Evolutionary conservation across 306 rosid species (phyloP).

Genomic region (Phaseolus lunatus): DNA sequence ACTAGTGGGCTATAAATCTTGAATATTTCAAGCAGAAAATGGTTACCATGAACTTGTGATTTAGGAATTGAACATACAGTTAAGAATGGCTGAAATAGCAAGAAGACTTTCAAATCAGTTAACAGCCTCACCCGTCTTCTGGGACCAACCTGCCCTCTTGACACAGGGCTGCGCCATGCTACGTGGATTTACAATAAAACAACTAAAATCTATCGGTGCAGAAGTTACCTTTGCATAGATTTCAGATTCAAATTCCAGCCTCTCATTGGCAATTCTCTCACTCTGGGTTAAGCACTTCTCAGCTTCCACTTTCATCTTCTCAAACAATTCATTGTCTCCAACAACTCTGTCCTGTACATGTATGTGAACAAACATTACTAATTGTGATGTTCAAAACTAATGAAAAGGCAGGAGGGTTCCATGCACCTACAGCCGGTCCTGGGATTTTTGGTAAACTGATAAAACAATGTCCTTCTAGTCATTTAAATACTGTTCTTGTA

Average conservation of each 20-base stretch:
- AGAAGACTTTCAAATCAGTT: conserved; percentile 12
- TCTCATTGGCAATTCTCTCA: conserved; percentile 72
- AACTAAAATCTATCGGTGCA: conserved; percentile 22
- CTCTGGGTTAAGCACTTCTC: conserved; percentile 82
- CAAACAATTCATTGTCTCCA: conserved; percentile 65
- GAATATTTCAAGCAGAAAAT: not conserved
- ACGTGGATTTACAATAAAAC: conserved; percentile 30
- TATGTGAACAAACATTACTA: conserved; percentile 13
- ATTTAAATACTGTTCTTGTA: too few species aligned
- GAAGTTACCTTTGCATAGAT: conserved; percentile 71
- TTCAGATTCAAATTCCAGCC: conserved; percentile 78
- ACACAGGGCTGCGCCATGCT: conserved; percentile 10
- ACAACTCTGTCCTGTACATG: conserved; percentile 85
- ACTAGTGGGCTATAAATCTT: not conserved
- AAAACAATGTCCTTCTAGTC: too few species aligned
- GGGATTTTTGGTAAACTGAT: too few species aligned
- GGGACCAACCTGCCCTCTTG: conserved; percentile 3
- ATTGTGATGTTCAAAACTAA: conserved; percentile 26
- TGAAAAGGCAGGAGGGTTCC: not conserved
- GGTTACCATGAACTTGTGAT: not conserved
- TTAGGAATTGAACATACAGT: not conserved
- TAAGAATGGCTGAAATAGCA: not conserved
- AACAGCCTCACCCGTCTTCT: conserved; percentile 24
- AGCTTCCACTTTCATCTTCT: conserved; percentile 83
- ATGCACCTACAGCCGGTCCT: not conserved